These are phyloP conservation scores for Hypoxylon sp. DNA, from an alignment of 2,329 filamentous ascomycete species.

Conservation along the genomic window DNA sequence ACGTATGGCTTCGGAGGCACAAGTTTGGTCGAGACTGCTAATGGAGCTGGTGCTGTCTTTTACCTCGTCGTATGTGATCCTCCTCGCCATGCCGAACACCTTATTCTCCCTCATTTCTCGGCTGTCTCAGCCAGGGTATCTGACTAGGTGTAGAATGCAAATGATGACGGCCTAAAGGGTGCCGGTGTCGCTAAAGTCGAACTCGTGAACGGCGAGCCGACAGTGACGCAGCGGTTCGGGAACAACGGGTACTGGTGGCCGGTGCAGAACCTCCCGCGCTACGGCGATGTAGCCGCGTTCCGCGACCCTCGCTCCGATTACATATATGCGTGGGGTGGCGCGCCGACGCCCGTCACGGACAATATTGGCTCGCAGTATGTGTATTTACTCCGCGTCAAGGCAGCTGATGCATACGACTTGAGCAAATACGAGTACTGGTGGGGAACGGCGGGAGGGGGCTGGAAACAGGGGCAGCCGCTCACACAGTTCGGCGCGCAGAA, in stretches of 20 bases:
- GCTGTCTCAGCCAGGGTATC: not conserved
- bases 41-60: conserved; percentile 54
- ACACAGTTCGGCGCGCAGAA: conserved; percentile 55
- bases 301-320: conserved; percentile 58
- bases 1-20: conserved; percentile 59
- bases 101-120: not conserved
- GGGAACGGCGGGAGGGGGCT: conserved; percentile 55
- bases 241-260: conserved; percentile 58
- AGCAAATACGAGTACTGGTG: conserved; percentile 60
- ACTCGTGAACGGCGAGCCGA: conserved; percentile 54
- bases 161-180: conserved; percentile 55
- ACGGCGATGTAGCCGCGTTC: conserved; percentile 59
- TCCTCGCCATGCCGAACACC: no score
- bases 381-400: conserved; percentile 57
- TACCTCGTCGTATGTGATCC: conserved; percentile 60
- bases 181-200: conserved; percentile 58
- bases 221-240: conserved; percentile 56
- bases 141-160: conserved; percentile 46
- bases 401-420: conserved; percentile 56
- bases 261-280: conserved; percentile 51
- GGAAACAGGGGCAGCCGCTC: conserved; percentile 54
- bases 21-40: conserved; percentile 57
- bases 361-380: conserved; percentile 52
- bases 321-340: conserved; percentile 58
- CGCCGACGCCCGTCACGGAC: conserved; percentile 53